Evolutionary conservation across 1,139 yeast species (phyloP), one percentile per base, ranked within the genome.

Genomic region (Protomyces arabidopsidicola): DNA sequence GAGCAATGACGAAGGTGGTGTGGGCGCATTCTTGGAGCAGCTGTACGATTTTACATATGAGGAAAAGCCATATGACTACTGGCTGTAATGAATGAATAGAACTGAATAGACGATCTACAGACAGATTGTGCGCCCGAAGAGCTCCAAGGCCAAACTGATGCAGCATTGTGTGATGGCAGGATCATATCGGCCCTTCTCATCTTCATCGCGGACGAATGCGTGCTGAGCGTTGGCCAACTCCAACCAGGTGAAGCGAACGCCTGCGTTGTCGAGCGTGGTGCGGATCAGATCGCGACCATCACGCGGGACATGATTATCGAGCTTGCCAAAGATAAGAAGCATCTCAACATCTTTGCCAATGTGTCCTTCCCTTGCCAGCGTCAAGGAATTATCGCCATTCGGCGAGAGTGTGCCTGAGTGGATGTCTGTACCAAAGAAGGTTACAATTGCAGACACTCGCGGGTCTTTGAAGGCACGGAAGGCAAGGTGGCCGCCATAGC

Each of bases 401-500:
- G 81, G 78, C 10, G 91, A 95, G 64, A 86, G 76, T 8, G 86
- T 80, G 70, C 80, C 84, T 65, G 79, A 77, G 71, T 88, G 95
- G 71, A 88, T 85, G 71, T 88, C 95, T 10, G 95, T 88, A 16
- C 91, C 89, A 75, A 88, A 88, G 75, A 87, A 88, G 67, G 90
- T 84, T 20, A 87, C 88, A 9, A 86, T 81, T 16, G 93, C 90
- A 35, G 77, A 76, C 45, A 87, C 83, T 64, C 90, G 76, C 36
- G 81, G 79, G 71, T 87, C 90, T 68, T 87, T 78, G 6, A 87
- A 82, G 1, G 89, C 84, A 69, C 95, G 79, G 74, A 82, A 86
- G 0, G 95, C 93, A 71, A 87, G 77, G 72, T 88, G 95, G 1
- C 95, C 95, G 22, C 95, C 95, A 24, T 88, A 81, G 72, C 95